A percentile compares a stretch with the other conserved stretches of the same genome.
Evolutionary conservation across 139 green algal species (phyloP).

Genomic region (Tetradesmus lagerheimii): DNA sequence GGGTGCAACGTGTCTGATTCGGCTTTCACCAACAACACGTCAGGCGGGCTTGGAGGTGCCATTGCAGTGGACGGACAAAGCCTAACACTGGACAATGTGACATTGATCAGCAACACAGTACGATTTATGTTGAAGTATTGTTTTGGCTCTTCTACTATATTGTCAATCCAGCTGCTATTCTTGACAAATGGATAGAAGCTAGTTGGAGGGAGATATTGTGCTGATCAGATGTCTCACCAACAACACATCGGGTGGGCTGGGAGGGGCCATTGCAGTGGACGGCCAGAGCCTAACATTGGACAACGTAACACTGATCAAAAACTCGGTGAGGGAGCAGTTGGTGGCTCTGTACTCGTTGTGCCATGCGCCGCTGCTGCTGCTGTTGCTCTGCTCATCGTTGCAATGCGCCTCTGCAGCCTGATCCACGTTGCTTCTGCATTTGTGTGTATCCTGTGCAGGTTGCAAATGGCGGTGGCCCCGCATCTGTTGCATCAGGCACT

Average conservation of each 20-base stretch:
- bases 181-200: no score
- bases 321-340: neutral
- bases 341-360: neutral
- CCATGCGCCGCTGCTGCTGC: neutral
- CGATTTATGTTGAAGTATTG: no score
- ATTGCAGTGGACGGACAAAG: neutral
- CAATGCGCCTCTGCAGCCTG: neutral
- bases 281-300: neutral
- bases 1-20: neutral
- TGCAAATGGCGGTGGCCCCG: neutral
- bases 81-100: neutral
- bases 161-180: neutral
- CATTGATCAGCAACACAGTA: neutral
- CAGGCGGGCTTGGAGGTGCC: neutral
- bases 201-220: no score
- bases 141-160: no score
- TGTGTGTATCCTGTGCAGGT: neutral
- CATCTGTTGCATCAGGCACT: neutral
- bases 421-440: no score
- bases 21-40: constrained; percentile 21
- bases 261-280: neutral
- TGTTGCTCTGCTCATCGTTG: neutral
- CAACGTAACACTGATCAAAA: neutral
- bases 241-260: neutral
- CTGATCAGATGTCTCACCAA: neutral